Evolutionary conservation across 2,329 filamentous ascomycete species (phyloP).

Genomic region (Metarhizium robertsii): DNA sequence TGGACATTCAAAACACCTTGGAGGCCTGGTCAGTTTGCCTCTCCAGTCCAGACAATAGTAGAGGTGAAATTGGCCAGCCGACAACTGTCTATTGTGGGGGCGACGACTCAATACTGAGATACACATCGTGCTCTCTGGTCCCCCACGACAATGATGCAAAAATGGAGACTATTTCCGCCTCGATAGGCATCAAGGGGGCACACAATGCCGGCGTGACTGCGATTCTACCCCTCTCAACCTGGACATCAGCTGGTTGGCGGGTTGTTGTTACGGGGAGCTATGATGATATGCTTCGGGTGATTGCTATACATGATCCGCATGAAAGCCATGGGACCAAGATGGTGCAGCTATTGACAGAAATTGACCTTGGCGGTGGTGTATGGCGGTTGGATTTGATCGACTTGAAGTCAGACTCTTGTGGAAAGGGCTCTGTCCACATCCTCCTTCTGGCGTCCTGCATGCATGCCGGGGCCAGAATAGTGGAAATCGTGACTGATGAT

Average conservation of each 20-base stretch:
- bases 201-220: constrained; percentile 83
- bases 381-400: constrained; percentile 69
- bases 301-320: constrained; percentile 36
- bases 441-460: constrained; percentile 81
- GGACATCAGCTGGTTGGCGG: constrained; percentile 32
- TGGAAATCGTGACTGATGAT: constrained; percentile 32
- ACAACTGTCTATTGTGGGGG: constrained; percentile 58
- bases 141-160: constrained; percentile 8
- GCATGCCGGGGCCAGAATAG: constrained; percentile 74
- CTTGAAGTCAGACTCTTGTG: constrained; percentile 9
- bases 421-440: constrained; percentile 19
- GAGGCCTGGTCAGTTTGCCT: constrained; percentile 71
- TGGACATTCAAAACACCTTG: constrained; percentile 42
- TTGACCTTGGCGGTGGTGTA: constrained; percentile 68
- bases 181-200: constrained; percentile 28
- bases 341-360: constrained; percentile 48
- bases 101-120: constrained; percentile 60
- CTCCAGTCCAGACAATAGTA: constrained; percentile 21
- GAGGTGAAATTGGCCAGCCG: constrained; percentile 13
- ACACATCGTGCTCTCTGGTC: constrained; percentile 24
- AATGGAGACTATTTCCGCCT: constrained; percentile 6
- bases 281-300: constrained; percentile 71
- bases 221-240: constrained; percentile 59
- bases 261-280: constrained; percentile 82
- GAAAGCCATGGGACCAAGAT: constrained; percentile 30